Conservation (phyloP, 164 flowering plant species). For the Vitis rotundifolia region DNA sequence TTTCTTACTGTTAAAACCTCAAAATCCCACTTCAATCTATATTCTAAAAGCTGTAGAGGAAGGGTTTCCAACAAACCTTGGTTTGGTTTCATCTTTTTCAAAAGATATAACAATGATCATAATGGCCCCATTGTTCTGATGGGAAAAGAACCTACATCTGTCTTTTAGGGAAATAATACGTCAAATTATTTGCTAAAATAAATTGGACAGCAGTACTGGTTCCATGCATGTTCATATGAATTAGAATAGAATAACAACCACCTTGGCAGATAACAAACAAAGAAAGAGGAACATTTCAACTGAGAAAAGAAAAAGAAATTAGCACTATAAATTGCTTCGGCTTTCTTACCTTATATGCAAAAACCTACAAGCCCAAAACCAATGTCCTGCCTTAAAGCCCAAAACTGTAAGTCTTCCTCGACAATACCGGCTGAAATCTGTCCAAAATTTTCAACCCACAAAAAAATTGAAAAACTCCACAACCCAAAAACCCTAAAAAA, state of each 20-base stretch:
- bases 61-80: no score
- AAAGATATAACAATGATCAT: no score
- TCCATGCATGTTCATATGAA: not conserved
- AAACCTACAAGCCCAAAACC: not conserved
- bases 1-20: not conserved
- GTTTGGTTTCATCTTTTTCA: no score
- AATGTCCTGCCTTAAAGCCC: not conserved
- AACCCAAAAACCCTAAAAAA: slow-evolving; percentile 5
- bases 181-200: no score
- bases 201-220: not conserved
- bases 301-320: not conserved
- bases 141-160: no score
- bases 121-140: no score
- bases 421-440: not conserved
- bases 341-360: slow-evolving; percentile 37
- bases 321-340: slow-evolving; percentile 5
- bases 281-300: no score
- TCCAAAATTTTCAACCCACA: not conserved
- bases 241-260: not conserved
- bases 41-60: no score
- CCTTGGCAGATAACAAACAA: not conserved
- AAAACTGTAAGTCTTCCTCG: not conserved
- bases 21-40: no score
- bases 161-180: no score
- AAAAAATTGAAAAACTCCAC: slow-evolving; percentile 34